A percentile compares a stretch with the other conserved stretches of the same genome.
phyloP scores from a whole-genome alignment of 75 land plant species.

The Adiantum capillusveneris region DNA sequence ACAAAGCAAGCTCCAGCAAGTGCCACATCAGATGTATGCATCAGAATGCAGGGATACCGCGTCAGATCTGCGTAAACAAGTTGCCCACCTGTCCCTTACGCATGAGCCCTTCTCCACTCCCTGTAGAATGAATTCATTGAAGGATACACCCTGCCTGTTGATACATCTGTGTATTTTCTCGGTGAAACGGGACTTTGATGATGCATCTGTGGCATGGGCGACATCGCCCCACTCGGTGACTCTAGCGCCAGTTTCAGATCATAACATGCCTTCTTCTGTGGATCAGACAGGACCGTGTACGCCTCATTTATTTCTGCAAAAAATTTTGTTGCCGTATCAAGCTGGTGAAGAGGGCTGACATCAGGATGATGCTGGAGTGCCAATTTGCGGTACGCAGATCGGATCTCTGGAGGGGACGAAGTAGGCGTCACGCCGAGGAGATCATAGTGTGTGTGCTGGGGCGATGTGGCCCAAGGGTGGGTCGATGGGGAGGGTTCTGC shows the following conservation, averaged over 20 bases:
- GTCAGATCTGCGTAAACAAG: no score
- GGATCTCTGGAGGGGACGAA: conserved; percentile 60
- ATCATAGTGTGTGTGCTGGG: conserved; percentile 27
- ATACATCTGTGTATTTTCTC: background rate
- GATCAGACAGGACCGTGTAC: conserved; percentile 44
- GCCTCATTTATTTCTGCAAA: conserved; percentile 42
- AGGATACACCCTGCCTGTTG: conserved; percentile 2
- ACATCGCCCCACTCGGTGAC: background rate
- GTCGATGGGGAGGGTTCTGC: background rate
- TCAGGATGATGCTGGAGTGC: conserved; percentile 93
- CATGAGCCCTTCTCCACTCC: background rate
- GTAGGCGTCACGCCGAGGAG: conserved; percentile 29
- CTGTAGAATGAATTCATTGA: conserved; percentile 4
- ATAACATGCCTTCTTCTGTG: conserved; percentile 30
- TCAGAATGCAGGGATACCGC: no score
- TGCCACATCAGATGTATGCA: no score
- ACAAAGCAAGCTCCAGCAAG: no score
- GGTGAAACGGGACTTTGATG: background rate
- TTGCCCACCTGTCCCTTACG: background rate
- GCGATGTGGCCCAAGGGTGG: background rate
- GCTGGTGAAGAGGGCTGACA: conserved; percentile 29
- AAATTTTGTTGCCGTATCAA: conserved; percentile 21
- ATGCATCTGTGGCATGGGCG: background rate
- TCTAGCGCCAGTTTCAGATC: conserved; percentile 5
- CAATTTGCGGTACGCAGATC: conserved; percentile 70